Evolutionary conservation across 192 early-diverging fungal genomes (phyloP).

Genomic region (Coemansia sp.): DNA sequence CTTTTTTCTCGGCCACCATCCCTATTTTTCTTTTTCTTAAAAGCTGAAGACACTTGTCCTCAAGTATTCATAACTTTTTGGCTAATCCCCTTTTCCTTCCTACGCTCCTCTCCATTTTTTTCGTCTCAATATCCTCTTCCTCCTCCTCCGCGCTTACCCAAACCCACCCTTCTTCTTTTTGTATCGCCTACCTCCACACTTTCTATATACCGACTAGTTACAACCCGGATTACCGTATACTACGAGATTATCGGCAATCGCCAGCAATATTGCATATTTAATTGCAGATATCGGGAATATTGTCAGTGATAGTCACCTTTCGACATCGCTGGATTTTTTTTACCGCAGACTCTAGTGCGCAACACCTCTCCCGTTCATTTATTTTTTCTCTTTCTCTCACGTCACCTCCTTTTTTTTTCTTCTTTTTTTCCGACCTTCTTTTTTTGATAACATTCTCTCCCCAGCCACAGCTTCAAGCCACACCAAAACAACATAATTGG

Average conservation of each 20-base stretch:
- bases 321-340: background rate
- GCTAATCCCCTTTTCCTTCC: background rate
- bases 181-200: background rate
- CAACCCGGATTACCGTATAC: background rate
- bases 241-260: background rate
- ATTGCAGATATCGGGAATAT: background rate
- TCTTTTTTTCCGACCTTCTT: background rate
- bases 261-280: background rate
- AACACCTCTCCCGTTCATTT: background rate
- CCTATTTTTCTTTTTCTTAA: background rate
- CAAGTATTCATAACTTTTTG: background rate
- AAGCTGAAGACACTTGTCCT: background rate
- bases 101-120: background rate
- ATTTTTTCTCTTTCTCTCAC: background rate
- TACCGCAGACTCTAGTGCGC: background rate
- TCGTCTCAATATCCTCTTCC: background rate
- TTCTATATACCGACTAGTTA: background rate
- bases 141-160: background rate
- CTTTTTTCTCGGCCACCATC: background rate
- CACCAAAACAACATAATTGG: background rate
- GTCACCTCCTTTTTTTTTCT: background rate
- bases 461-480: background rate
- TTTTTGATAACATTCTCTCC: background rate
- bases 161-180: background rate
- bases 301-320: background rate